phyloP scores from a whole-genome alignment of 208 protist species.

The Trichomonas vaginalis region DNA sequence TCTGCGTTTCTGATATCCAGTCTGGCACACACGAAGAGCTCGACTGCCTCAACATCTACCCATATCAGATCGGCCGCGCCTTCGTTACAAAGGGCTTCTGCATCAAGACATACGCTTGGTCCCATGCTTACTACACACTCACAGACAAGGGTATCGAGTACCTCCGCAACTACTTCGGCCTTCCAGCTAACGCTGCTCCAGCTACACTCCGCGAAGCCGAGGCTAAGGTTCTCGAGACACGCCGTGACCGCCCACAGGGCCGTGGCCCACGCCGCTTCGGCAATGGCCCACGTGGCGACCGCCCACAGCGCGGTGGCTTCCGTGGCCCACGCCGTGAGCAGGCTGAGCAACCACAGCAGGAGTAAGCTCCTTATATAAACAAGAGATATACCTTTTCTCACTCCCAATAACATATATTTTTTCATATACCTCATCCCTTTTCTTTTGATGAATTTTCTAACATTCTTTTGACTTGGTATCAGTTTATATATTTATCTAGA shows the following conservation, averaged over 20 bases:
- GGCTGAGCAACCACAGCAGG: not conserved
- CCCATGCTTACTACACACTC: not conserved
- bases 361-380: not conserved
- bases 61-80: not conserved
- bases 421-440: too few species aligned
- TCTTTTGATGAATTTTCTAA: too few species aligned
- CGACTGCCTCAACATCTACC: not conserved
- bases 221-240: not conserved
- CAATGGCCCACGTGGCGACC: not conserved
- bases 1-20: not conserved
- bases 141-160: not conserved
- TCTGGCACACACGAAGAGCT: not conserved
- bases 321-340: not conserved
- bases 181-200: not conserved
- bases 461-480: too few species aligned
- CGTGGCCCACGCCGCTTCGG: not conserved
- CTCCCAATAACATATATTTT: too few species aligned
- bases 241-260: not conserved
- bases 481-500: too few species aligned
- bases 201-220: not conserved
- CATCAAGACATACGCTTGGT: not conserved
- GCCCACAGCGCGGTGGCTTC: not conserved
- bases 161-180: not conserved
- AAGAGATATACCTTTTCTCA: too few species aligned
- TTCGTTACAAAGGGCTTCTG: not conserved